These are phyloP conservation scores for Panaeolus cyanescens DNA, from an alignment of 768 basidiomycete species.

Conservation along the genomic window DNA sequence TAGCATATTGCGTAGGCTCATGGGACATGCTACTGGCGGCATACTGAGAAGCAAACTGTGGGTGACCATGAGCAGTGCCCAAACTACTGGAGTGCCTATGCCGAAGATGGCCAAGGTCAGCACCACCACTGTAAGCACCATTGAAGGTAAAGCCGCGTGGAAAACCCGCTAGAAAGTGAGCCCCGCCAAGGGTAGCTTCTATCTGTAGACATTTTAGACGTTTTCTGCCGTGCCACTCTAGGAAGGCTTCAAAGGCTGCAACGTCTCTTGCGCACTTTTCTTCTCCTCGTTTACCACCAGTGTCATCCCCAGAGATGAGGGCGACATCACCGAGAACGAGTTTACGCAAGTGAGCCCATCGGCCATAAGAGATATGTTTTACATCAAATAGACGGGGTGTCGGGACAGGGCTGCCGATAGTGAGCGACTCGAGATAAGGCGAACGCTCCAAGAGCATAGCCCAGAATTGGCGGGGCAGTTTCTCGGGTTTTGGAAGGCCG, in stretches of 20 bases:
- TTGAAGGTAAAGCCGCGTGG: conserved; percentile 6
- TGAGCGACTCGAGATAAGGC: conserved; percentile 38
- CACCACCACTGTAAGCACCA: background rate
- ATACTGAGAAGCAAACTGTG: background rate
- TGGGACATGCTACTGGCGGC: background rate
- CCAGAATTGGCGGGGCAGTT: conserved; percentile 38
- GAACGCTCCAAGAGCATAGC: conserved; percentile 41
- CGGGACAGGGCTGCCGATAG: conserved; percentile 35
- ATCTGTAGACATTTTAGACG: conserved; percentile 27
- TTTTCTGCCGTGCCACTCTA: conserved; percentile 27
- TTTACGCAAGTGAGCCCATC: conserved; percentile 36
- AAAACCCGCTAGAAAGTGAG: conserved; percentile 23
- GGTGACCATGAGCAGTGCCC: background rate
- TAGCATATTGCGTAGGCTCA: background rate
- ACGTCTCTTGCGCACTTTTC: conserved; percentile 18
- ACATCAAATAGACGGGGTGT: conserved; percentile 40
- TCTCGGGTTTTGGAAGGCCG: conserved; percentile 34
- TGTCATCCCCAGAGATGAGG: conserved; percentile 20
- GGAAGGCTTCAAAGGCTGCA: conserved; percentile 33
- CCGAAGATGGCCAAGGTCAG: background rate
- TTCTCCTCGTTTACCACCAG: conserved; percentile 18
- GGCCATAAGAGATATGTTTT: conserved; percentile 34
- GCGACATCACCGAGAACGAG: conserved; percentile 35
- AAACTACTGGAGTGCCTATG: background rate
- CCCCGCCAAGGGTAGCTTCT: conserved; percentile 30